Evolutionary conservation across 305 asterid species (phyloP), one percentile per base, ranked within the genome.

Genomic region (Fraxinus sp.): DNA sequence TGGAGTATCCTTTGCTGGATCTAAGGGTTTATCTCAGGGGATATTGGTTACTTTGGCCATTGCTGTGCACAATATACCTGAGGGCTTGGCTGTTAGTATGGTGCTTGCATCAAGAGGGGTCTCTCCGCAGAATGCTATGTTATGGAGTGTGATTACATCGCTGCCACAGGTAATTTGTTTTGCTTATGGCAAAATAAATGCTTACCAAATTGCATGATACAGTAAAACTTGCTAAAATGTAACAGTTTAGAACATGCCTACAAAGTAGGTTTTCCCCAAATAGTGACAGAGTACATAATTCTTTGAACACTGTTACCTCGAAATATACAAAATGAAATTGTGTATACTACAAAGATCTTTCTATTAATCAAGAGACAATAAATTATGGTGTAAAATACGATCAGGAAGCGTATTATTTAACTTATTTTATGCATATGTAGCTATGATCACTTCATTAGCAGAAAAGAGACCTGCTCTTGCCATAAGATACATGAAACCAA

Each of bases 21-120:
- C 99, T 35, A 94, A 93, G 87, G 99, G 99, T 46, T 85, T 96
- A 85, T 90, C 98, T 7, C 98, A 96, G 86, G 99, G 99, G 78
- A 72, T 96, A 79, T 86, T 96, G 89, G 92, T 96, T 64, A 94
- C 99, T n/a, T 87, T 93, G 85, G 99, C 99, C 81, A 96, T 96
- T 75, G 98, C 99, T 16, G 98, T 96, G 86, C 99, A 96, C 89
- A 96, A 96, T 66, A 96, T 96, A 85, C 99, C 99, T 0, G 99
- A 96, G 91, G 99, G 99, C 36, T 91, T 96, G 83, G 98, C 99
- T 87, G 99, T 96, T 79, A 96, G 99, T 87, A 92, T 96, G 99
- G 98, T 96, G 87, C 97, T 96, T 79, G 93, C 97, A 18, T 93
- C 99, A 43, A 92, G 97, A 83, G 99, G 99, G 55, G 99, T 96